phyloP scores from a whole-genome alignment of 345 rosid species.

The Clarkia xantiana region DNA sequence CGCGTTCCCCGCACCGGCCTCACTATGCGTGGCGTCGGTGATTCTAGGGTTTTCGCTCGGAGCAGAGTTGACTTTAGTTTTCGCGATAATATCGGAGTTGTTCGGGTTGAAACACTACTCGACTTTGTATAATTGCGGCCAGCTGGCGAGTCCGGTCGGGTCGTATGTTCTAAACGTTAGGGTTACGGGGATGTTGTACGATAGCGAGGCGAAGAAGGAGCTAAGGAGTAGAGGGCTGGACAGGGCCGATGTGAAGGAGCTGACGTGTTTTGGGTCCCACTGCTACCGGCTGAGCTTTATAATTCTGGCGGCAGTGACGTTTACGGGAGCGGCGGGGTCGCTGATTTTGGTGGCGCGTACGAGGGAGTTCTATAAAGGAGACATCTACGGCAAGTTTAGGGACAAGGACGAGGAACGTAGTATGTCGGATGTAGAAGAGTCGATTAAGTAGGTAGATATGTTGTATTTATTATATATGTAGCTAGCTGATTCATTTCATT shows the following conservation, averaged over 20 bases:
- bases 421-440: too few species aligned
- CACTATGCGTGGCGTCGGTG: slow-evolving; percentile 59
- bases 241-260: slow-evolving; percentile 41
- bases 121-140: slow-evolving; percentile 82
- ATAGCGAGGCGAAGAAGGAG: slow-evolving; percentile 45
- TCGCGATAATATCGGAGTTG: slow-evolving; percentile 74
- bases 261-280: slow-evolving; percentile 43
- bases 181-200: slow-evolving; percentile 55
- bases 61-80: slow-evolving; percentile 56
- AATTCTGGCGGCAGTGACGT: slow-evolving; percentile 32
- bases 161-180: slow-evolving; percentile 67
- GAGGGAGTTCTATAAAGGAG: slow-evolving; percentile 55
- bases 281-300: slow-evolving; percentile 60
- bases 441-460: too few species aligned
- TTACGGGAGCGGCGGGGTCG: slow-evolving; percentile 49
- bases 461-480: too few species aligned
- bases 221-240: slow-evolving; percentile 31
- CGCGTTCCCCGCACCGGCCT: slow-evolving; percentile 54
- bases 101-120: slow-evolving; percentile 85
- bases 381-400: slow-evolving; percentile 70
- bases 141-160: slow-evolving; percentile 70
- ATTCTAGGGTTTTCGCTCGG: slow-evolving; percentile 74
- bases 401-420: slow-evolving; percentile 12
- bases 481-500: too few species aligned
- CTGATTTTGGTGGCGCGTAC: slow-evolving; percentile 57